These are phyloP conservation scores for Solanum appendiculatum DNA, from an alignment of 257 asterid species.

Conservation along the genomic window DNA sequence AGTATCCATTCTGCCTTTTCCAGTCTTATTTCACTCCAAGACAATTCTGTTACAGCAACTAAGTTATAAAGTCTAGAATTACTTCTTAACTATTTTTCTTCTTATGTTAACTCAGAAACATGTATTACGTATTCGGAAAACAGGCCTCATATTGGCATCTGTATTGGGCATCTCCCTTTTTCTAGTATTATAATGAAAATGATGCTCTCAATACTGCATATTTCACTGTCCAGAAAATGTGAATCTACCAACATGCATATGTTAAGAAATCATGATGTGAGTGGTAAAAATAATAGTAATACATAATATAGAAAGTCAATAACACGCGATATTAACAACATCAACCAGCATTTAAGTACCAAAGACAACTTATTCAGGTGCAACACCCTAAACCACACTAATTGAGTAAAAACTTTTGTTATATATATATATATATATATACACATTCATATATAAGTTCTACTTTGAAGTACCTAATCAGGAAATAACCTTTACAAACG, in stretches of 20 bases:
- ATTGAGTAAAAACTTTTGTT: background rate
- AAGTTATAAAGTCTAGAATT: background rate
- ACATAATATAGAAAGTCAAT: background rate
- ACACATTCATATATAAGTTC: background rate
- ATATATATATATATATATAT: background rate
- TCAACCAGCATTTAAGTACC: background rate
- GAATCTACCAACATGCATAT: background rate
- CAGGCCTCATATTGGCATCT: background rate
- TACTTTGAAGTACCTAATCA: background rate
- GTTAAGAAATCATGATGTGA: background rate
- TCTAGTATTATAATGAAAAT: background rate
- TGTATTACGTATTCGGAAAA: background rate
- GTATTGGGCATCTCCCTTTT: background rate
- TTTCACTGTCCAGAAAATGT: background rate
- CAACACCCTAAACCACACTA: background rate
- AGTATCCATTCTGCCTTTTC: background rate
- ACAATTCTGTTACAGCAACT: background rate
- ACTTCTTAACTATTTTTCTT: background rate
- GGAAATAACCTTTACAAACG: background rate
- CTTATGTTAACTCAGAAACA: background rate
- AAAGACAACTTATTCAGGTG: background rate
- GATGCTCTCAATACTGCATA: background rate
- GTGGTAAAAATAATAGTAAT: background rate
- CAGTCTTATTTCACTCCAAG: background rate
- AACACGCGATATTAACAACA: background rate